Percentiles rank a stretch among this genome's conserved stretches.
These are phyloP conservation scores for Lasiodiplodia sp. DNA, from an alignment of 2,329 filamentous ascomycete species.

Conservation along the genomic window DNA sequence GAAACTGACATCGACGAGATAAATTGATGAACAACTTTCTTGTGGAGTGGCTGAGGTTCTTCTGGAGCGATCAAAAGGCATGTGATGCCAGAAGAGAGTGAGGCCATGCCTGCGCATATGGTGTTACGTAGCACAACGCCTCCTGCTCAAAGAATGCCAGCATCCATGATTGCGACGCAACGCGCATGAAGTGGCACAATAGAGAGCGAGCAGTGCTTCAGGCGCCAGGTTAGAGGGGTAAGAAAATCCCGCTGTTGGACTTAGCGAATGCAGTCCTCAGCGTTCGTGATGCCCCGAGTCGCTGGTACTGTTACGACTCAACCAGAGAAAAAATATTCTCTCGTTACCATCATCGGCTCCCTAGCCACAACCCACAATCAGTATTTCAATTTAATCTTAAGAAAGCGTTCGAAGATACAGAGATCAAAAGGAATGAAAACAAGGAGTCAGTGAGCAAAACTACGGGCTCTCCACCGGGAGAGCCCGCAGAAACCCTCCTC, in stretches of 20 bases:
- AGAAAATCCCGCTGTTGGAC: background rate
- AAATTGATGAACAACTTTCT: background rate
- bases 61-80: background rate
- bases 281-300: no score
- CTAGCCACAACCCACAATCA: no score
- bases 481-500: background rate
- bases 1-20: background rate
- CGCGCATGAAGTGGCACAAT: background rate
- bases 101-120: background rate
- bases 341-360: background rate
- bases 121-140: background rate
- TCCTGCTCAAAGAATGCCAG: background rate
- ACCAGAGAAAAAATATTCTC: background rate
- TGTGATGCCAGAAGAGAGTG: background rate
- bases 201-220: background rate
- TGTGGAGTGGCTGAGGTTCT: background rate
- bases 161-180: background rate
- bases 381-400: background rate
- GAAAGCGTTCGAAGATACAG: background rate
- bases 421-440: background rate
- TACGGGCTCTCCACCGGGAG: background rate
- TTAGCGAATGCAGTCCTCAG: background rate
- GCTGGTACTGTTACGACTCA: background rate
- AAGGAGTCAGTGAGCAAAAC: background rate
- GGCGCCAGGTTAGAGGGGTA: no score